These are phyloP conservation scores for Syzygium aqueum DNA, from an alignment of 345 rosid genomes.

Conservation along the genomic window DNA sequence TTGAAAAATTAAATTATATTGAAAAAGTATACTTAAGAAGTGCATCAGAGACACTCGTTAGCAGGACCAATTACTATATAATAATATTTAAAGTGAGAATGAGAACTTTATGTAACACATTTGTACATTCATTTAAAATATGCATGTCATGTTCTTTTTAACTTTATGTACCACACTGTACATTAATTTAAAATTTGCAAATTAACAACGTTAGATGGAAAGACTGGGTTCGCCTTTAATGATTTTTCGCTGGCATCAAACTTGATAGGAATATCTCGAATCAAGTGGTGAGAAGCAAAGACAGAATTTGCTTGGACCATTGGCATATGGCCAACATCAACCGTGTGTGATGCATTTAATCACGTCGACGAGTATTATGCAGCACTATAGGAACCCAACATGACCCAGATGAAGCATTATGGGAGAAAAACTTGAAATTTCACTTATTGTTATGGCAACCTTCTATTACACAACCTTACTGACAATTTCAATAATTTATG, in stretches of 20 bases:
- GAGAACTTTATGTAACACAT: not conserved
- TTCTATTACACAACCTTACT: not conserved
- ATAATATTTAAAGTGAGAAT: not conserved
- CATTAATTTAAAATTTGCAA: not conserved
- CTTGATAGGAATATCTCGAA: not conserved
- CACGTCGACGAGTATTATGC: not conserved
- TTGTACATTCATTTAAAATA: not conserved
- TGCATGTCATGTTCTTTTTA: not conserved
- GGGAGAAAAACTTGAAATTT: not conserved
- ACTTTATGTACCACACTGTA: not conserved
- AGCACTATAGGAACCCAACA: not conserved
- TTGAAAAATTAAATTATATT: not conserved
- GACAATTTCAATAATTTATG: not conserved
- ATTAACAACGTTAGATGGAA: not conserved
- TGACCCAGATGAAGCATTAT: not conserved
- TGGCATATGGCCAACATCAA: not conserved
- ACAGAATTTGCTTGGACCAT: not conserved
- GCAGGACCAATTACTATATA: not conserved
- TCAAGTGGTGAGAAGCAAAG: not conserved
- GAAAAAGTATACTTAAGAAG: not conserved
- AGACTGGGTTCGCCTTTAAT: not conserved
- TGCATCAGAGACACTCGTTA: not conserved
- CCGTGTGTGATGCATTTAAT: not conserved
- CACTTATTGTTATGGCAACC: not conserved
- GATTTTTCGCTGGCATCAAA: not conserved